Evolutionary conservation across 352 stramenopile genomes (phyloP).

Genomic region (Phytophthora foliorum): DNA sequence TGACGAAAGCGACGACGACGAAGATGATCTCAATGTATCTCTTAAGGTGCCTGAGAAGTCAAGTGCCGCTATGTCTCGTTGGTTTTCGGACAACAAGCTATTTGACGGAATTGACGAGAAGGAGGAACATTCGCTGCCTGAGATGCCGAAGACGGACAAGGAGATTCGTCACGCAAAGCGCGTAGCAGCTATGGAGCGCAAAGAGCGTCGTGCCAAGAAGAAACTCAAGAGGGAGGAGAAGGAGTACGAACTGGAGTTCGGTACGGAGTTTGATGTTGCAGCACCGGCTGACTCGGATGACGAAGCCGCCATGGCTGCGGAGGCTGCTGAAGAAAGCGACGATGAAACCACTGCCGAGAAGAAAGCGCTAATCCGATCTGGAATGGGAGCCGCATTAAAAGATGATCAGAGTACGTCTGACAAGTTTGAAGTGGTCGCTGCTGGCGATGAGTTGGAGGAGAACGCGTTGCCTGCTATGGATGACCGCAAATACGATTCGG

Average conservation of each 20-base stretch:
- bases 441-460: constrained; percentile 59
- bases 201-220: constrained; percentile 87
- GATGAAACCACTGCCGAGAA: constrained; percentile 71
- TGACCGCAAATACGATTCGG: constrained; percentile 95
- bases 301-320: constrained; percentile 44
- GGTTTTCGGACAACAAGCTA: constrained; percentile 88
- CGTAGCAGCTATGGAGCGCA: constrained; percentile 93
- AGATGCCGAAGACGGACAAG: constrained; percentile 99
- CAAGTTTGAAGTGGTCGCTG: constrained; percentile 62
- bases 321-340: constrained; percentile 57
- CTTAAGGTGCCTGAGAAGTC: constrained; percentile 86
- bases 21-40: constrained; percentile 71
- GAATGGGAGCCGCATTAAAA: constrained; percentile 80
- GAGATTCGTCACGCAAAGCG: constrained; percentile 98
- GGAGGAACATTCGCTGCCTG: constrained; percentile 49
- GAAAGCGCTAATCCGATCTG: constrained; percentile 87
- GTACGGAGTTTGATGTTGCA: constrained; percentile 74
- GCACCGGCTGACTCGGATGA: constrained; percentile 56
- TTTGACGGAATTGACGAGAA: constrained; percentile 83
- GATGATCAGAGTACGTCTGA: constrained; percentile 24
- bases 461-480: constrained; percentile 75
- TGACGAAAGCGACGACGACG: constrained; percentile 74
- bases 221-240: constrained; percentile 89
- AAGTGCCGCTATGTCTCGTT: constrained; percentile 78
- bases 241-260: constrained; percentile 86